phyloP scores from a whole-genome alignment of 2,329 filamentous ascomycete species.

The Beauveria australis region DNA sequence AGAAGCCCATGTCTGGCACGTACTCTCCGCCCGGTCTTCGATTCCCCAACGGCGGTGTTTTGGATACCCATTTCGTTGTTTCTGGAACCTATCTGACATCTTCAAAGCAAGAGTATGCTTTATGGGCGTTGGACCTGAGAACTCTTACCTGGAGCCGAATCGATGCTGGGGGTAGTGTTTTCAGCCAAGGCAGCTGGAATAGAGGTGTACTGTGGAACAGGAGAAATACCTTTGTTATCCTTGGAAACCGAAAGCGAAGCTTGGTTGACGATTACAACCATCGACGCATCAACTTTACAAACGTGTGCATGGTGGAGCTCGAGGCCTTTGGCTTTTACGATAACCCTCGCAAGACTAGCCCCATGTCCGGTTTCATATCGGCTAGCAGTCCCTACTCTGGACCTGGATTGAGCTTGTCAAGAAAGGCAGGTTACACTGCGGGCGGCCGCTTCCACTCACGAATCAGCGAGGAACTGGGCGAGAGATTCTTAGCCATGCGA shows the following conservation, averaged over 20 bases:
- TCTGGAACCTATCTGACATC: conserved; percentile 96
- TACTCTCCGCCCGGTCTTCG: conserved; percentile 86
- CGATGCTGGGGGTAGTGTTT: conserved; percentile 87
- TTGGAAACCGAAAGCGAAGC: conserved; percentile 87
- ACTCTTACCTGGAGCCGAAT: conserved; percentile 92
- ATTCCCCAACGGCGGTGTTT: conserved; percentile 92
- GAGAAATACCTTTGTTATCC: conserved; percentile 88
- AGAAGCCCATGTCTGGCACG: conserved; percentile 80
- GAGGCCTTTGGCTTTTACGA: conserved; percentile 97
- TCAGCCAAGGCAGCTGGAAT: conserved; percentile 97
- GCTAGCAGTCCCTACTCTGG: conserved; percentile 63
- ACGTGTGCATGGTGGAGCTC: conserved; percentile 92
- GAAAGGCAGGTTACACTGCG: conserved; percentile 56
- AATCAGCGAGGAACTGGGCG: conserved; percentile 78
- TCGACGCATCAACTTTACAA: conserved; percentile 91
- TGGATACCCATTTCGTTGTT: conserved; percentile 94
- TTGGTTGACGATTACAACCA: conserved; percentile 98
- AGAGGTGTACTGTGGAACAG: conserved; percentile 87
- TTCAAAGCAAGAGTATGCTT: conserved; percentile 93
- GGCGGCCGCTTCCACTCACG: conserved; percentile 69
- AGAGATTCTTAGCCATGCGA: conserved; percentile 67
- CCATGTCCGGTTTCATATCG: conserved; percentile 77
- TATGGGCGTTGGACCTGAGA: conserved; percentile 88
- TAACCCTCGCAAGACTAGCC: conserved; percentile 72
- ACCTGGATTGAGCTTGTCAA: conserved; percentile 46